Percentiles rank a stretch among this genome's conserved stretches.
Conservation (phyloP, 148 eudicot species). For the Agrostemma githago region DNA sequence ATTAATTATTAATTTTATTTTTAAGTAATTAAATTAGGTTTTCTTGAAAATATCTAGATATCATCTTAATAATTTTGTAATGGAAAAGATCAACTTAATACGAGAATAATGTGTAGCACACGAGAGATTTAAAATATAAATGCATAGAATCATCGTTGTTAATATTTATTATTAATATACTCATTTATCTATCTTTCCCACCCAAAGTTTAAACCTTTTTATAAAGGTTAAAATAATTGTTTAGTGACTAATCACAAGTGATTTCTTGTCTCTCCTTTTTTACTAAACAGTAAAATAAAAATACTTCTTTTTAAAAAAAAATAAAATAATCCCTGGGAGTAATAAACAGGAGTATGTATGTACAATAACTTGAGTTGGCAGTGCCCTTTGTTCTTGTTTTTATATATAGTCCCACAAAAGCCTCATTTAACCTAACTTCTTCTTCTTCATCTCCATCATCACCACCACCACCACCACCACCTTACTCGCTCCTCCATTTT, state of each 20-base stretch:
- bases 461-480: constrained; percentile 7
- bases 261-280: constrained; percentile 40
- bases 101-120: too few species aligned
- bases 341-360: not conserved
- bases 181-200: not conserved
- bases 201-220: not conserved
- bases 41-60: not conserved
- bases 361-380: constrained; percentile 10
- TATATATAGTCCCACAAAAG: constrained; percentile 29
- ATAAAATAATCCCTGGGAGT: not conserved
- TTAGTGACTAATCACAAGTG: constrained; percentile 36
- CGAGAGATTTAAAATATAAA: too few species aligned
- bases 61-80: too few species aligned
- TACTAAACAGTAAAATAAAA: constrained; percentile 6
- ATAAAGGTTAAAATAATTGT: constrained; percentile 20
- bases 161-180: too few species aligned
- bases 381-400: not conserved
- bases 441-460: constrained; percentile 30
- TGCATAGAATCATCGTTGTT: not conserved
- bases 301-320: too few species aligned
- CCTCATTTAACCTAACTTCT: constrained; percentile 28
- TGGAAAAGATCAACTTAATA: too few species aligned
- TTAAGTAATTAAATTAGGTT: too few species aligned
- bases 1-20: too few species aligned
- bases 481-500: not conserved